Percentiles rank a stretch among this genome's conserved stretches.
These are phyloP conservation scores for Dryadomyces quercivorus DNA, from an alignment of 2,329 filamentous ascomycete species.

Conservation along the genomic window DNA sequence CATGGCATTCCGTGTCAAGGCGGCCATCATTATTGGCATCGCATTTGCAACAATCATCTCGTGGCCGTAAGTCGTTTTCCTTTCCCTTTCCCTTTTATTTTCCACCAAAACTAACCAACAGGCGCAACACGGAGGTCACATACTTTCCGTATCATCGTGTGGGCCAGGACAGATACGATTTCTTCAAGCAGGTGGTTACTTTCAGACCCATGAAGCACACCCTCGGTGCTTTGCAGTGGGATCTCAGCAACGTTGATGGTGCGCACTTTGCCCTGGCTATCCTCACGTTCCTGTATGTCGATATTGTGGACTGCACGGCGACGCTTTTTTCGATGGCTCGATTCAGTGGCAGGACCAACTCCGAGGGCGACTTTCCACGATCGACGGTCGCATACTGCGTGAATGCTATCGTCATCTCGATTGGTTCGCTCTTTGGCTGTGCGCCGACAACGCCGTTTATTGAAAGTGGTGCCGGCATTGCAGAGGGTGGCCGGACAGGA, in stretches of 20 bases:
- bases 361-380: slow-evolving; percentile 70
- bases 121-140: slow-evolving; percentile 46
- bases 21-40: slow-evolving; percentile 63
- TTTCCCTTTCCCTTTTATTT: neutral
- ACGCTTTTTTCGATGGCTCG: slow-evolving; percentile 74
- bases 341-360: slow-evolving; percentile 46
- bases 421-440: slow-evolving; percentile 56
- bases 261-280: slow-evolving; percentile 58
- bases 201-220: slow-evolving; percentile 59
- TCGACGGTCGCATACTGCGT: slow-evolving; percentile 69
- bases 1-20: slow-evolving; percentile 67
- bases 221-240: slow-evolving; percentile 55
- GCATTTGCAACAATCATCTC: slow-evolving; percentile 59
- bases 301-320: slow-evolving; percentile 67
- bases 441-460: slow-evolving; percentile 66
- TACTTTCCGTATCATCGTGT: slow-evolving; percentile 57
- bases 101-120: neutral
- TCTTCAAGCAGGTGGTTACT: slow-evolving; percentile 60
- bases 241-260: slow-evolving; percentile 38
- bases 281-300: slow-evolving; percentile 69
- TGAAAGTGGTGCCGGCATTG: slow-evolving; percentile 64
- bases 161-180: slow-evolving; percentile 55
- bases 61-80: slow-evolving; percentile 57
- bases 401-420: slow-evolving; percentile 59
- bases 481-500: slow-evolving; percentile 62